Conservation (phyloP, 2,329 filamentous ascomycete genomes). For the Ophiocordyceps polyrhachis-furcata region DNA sequence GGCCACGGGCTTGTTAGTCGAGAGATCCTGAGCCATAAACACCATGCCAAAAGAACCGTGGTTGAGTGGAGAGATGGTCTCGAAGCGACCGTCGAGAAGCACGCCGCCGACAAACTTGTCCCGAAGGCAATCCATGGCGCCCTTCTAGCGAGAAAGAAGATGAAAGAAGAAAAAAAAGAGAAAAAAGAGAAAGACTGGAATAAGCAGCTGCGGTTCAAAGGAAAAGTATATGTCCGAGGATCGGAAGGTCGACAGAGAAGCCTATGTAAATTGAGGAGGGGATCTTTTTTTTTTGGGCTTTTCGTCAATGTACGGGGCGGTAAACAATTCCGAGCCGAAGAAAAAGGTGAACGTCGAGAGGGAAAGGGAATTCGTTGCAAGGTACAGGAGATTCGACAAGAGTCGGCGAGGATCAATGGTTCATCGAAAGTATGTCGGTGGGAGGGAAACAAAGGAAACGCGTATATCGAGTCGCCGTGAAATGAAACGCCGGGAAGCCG, state of each 20-base stretch:
- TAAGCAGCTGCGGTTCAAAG: neutral
- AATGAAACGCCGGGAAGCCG: slow-evolving; percentile 10
- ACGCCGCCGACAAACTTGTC: slow-evolving; percentile 63
- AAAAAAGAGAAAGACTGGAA: slow-evolving; percentile 1
- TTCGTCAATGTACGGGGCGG: neutral
- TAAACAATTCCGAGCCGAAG: neutral
- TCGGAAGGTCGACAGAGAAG: neutral
- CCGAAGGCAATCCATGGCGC: slow-evolving; percentile 64
- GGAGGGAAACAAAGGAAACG: slow-evolving; percentile 17
- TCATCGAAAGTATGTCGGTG: slow-evolving; percentile 17
- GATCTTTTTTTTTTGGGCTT: neutral
- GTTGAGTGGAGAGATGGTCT: slow-evolving; percentile 85
- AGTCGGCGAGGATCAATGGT: slow-evolving; percentile 18
- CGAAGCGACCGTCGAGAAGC: slow-evolving; percentile 74
- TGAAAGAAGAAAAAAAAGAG: neutral
- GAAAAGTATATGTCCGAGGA: neutral
- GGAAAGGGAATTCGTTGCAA: slow-evolving; percentile 8
- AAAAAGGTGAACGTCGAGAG: neutral
- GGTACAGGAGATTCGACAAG: slow-evolving; percentile 12
- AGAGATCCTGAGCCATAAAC: slow-evolving; percentile 69
- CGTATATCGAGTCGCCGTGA: slow-evolving; percentile 14
- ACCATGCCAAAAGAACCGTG: slow-evolving; percentile 99
- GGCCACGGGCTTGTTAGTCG: slow-evolving; percentile 64
- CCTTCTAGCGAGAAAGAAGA: slow-evolving; percentile 3
- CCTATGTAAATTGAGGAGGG: neutral